These are phyloP conservation scores for Trichocladium uniseriatum DNA, from an alignment of 495 filamentous ascomycete species.

Conservation along the genomic window DNA sequence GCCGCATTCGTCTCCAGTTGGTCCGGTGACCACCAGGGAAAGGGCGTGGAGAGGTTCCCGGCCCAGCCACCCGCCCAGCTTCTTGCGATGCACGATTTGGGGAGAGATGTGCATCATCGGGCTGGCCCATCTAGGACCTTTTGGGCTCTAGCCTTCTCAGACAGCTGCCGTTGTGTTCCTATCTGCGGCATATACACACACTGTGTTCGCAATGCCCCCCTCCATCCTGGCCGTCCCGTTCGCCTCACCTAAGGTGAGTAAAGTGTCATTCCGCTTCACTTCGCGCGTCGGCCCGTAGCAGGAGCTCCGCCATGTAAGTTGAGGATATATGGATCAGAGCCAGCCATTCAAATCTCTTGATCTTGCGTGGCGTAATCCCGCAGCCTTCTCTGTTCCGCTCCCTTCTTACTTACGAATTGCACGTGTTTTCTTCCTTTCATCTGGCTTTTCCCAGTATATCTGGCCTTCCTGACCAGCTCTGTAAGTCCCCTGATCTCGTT, in stretches of 20 bases:
- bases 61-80: neutral
- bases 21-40: no score
- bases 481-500: neutral
- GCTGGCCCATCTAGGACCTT: neutral
- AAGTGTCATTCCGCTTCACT: conserved; percentile 12
- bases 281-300: neutral
- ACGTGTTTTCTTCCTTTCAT: no score
- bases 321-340: neutral
- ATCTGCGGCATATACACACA: neutral
- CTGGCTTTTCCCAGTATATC: no score
- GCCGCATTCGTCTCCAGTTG: no score
- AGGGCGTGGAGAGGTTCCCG: no score
- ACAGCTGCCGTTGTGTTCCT: neutral
- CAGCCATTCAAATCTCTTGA: neutral
- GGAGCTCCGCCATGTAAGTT: neutral
- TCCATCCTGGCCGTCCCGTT: neutral
- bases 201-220: neutral
- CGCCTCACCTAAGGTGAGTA: conserved; percentile 12
- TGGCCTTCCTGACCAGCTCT: no score
- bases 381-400: neutral
- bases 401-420: neutral
- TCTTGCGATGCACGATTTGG: neutral
- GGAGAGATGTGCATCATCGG: neutral
- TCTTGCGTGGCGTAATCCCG: neutral
- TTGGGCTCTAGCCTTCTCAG: neutral